Evolutionary conservation across 345 rosid genomes (phyloP).

Genomic region (Ailanthus altissimus): DNA sequence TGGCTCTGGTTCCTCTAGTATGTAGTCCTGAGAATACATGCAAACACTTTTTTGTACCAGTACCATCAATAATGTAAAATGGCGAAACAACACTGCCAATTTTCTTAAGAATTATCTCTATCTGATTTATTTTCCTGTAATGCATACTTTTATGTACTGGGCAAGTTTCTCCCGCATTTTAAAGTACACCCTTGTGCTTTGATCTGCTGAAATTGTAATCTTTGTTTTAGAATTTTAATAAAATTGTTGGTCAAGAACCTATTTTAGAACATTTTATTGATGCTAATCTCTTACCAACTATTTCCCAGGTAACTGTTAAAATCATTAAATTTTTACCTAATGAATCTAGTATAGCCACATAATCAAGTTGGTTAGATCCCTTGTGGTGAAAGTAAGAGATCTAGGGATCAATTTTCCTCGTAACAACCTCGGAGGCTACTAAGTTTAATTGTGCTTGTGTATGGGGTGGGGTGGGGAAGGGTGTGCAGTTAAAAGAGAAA

Average conservation of each 20-base stretch:
- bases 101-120: constrained; percentile 10
- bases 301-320: constrained; percentile 17
- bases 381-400: not conserved
- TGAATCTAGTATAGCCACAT: constrained; percentile 29
- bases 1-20: constrained; percentile 70
- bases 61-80: constrained; percentile 40
- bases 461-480: not conserved
- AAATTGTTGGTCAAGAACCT: constrained; percentile 10
- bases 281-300: constrained; percentile 21
- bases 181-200: constrained; percentile 5
- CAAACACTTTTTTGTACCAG: constrained; percentile 42
- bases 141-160: constrained; percentile 28
- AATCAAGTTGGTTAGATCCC: not conserved
- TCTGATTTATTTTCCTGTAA: constrained; percentile 33
- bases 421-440: not conserved
- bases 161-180: constrained; percentile 22
- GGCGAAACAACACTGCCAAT: constrained; percentile 26
- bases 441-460: not conserved
- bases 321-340: constrained; percentile 17
- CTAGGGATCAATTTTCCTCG: not conserved
- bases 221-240: constrained; percentile 16
- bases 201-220: constrained; percentile 10
- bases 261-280: constrained; percentile 14
- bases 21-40: constrained; percentile 57
- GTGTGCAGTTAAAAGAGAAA: not conserved